phyloP scores from a whole-genome alignment of 768 basidiomycete species.

The Tricholoma sp. region DNA sequence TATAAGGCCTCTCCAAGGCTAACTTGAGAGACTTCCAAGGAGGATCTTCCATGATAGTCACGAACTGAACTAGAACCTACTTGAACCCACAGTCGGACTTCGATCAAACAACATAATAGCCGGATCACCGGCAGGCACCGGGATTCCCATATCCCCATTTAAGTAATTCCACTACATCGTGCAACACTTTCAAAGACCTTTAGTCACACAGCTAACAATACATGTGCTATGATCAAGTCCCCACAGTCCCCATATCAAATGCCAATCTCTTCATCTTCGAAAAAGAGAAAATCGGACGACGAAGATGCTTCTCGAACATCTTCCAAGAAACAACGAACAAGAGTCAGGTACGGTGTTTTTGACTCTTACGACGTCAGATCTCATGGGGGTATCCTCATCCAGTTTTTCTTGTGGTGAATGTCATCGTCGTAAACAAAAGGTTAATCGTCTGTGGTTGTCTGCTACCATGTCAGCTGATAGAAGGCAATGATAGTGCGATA shows the following conservation, averaged over 20 bases:
- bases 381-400: slow-evolving; percentile 1
- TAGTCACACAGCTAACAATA: neutral
- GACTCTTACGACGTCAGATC: slow-evolving; percentile 9
- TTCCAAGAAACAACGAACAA: slow-evolving; percentile 65
- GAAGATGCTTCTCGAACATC: slow-evolving; percentile 39
- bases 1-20: slow-evolving; percentile 77
- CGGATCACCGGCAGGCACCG: neutral
- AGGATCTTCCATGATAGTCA: slow-evolving; percentile 21
- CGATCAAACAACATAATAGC: slow-evolving; percentile 1
- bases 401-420: slow-evolving; percentile 88
- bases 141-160: neutral
- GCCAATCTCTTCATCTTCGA: slow-evolving; percentile 30
- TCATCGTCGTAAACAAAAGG: slow-evolving; percentile 87
- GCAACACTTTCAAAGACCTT: neutral
- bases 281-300: slow-evolving; percentile 64
- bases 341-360: slow-evolving; percentile 58
- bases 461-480: slow-evolving; percentile 11
- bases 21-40: slow-evolving; percentile 59
- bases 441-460: slow-evolving; percentile 18
- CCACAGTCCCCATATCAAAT: slow-evolving; percentile 14
- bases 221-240: slow-evolving; percentile 28
- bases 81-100: too few relatives aligned
- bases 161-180: neutral
- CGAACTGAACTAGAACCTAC: too few relatives aligned
- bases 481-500: slow-evolving; percentile 58